Conservation (phyloP, 139 green algal genomes). For the Monoraphidium neglectum region DNA sequence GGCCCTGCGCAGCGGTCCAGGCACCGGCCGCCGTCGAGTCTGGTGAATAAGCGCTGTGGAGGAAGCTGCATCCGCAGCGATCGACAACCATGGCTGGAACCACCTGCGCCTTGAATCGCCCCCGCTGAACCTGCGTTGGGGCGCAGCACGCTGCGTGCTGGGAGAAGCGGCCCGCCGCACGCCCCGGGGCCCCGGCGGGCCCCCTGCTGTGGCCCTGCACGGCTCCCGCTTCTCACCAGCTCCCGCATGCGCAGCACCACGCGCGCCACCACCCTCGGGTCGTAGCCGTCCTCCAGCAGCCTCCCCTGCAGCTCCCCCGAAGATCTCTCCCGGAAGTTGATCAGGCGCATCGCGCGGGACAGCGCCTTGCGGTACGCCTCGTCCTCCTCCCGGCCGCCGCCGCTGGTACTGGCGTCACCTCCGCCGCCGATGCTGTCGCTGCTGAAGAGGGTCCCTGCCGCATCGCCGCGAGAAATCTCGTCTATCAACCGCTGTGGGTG, state of each 20-base stretch:
- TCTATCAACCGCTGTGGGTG: too few species aligned
- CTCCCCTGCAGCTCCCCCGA: constrained; percentile 28
- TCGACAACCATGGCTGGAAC: not conserved
- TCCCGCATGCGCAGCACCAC: constrained; percentile 16
- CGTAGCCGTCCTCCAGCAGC: constrained; percentile 21
- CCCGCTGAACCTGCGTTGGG: too few species aligned
- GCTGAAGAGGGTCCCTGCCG: not conserved
- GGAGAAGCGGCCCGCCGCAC: too few species aligned
- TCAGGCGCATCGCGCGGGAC: constrained; percentile 2
- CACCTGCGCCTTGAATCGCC: not conserved
- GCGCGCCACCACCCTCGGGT: not conserved
- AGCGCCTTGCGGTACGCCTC: constrained; percentile 9
- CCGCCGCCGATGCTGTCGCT: not conserved
- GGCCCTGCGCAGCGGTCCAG: constrained; percentile 6
- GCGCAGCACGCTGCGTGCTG: too few species aligned
- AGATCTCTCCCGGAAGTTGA: constrained; percentile 28
- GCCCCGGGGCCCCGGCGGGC: too few species aligned
- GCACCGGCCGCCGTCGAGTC: too few species aligned
- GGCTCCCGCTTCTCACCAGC: not conserved
- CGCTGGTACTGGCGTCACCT: not conserved
- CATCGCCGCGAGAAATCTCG: too few species aligned
- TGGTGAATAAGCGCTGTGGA: not conserved
- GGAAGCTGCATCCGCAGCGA: not conserved
- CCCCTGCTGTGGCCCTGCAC: too few species aligned
- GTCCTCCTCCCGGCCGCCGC: not conserved